A percentile compares a stretch with the other conserved stretches of the same genome.
Conservation (phyloP, 495 filamentous ascomycete species). For the Annulohypoxylon bovei region DNA sequence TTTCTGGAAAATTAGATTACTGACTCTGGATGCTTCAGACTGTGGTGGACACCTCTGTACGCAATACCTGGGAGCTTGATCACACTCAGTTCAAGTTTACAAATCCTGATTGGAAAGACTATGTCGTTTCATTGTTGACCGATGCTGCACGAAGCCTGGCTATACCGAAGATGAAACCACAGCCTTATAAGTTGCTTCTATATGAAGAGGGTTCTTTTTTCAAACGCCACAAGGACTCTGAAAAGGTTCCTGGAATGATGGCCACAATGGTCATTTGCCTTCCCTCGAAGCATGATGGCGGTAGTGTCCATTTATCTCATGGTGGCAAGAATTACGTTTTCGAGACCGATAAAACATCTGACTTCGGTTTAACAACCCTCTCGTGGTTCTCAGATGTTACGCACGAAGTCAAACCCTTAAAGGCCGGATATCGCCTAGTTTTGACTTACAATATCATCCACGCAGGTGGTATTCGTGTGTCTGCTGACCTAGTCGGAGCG, state of each 20-base stretch:
- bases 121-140: constrained; percentile 57
- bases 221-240: constrained; percentile 61
- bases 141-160: constrained; percentile 58
- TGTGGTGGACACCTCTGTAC: constrained; percentile 54
- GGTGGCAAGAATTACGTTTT: constrained; percentile 49
- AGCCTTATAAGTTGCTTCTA: constrained; percentile 61
- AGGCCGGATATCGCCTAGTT: constrained; percentile 59
- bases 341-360: constrained; percentile 48
- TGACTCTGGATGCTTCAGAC: constrained; percentile 42
- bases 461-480: constrained; percentile 19
- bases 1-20: neutral
- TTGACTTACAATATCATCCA: constrained; percentile 65
- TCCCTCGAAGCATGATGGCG: constrained; percentile 62
- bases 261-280: constrained; percentile 63
- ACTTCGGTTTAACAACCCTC: constrained; percentile 50
- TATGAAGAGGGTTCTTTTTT: constrained; percentile 65
- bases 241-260: constrained; percentile 62
- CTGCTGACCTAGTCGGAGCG: constrained; percentile 35
- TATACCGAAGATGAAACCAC: constrained; percentile 59
- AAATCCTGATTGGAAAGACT: constrained; percentile 60
- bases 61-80: constrained; percentile 63
- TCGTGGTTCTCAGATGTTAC: constrained; percentile 64
- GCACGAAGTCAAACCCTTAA: constrained; percentile 61
- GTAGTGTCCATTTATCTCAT: constrained; percentile 59
- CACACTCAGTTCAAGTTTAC: constrained; percentile 50